Evolutionary conservation across 2,329 filamentous ascomycete genomes (phyloP), one percentile per base, ranked within the genome.

Genomic region (Metarhizium rileyi): DNA sequence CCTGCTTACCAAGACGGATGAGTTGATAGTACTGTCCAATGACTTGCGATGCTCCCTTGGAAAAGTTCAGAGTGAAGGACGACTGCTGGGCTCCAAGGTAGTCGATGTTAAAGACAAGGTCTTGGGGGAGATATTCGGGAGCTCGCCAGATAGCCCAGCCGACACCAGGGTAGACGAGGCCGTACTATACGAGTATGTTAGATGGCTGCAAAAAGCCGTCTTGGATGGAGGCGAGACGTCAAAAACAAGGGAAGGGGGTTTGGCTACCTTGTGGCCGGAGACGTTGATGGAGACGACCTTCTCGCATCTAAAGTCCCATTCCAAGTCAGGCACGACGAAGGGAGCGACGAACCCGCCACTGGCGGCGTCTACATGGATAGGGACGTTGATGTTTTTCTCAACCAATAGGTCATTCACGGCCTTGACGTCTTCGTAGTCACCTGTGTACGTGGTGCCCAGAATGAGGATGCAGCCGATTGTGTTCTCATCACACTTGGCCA

Each of bases 81-180:
- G 90, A 86, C 66, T 97, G 91, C 63, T 96, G 89, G 10, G 91
- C 90, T 46, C 91, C 91, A 5, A 96, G 84, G 71, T 97, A 97
- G 77, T 96, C 96, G 78, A 97, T 96, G 77, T 95, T 96, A 80
- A 97, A 97, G 60, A 97, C 89, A 22, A 96, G 83, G 62, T 96
- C 90, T 63, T 91, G 78, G 7, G 91, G 91, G 3, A 95, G 78
- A 69, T 77, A 93, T 66, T 93, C 84, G 46, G 87, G 80, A 36
- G 82, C 80, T 44, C 90, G 82, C 90, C 90, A 96, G 56, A 96
- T 75, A 10, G 91, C 83, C 91, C 91, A 97, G 51, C 91, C 91
- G 14, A 97, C 87, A 66, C 91, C 90, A 0, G 90, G 90, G 64
- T 96, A 95, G 46, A 94, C 74, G 20, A 81, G 72, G 20, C 76